Evolutionary conservation across 129 eudicot species (phyloP).

Genomic region (Oenanthe sinensis): DNA sequence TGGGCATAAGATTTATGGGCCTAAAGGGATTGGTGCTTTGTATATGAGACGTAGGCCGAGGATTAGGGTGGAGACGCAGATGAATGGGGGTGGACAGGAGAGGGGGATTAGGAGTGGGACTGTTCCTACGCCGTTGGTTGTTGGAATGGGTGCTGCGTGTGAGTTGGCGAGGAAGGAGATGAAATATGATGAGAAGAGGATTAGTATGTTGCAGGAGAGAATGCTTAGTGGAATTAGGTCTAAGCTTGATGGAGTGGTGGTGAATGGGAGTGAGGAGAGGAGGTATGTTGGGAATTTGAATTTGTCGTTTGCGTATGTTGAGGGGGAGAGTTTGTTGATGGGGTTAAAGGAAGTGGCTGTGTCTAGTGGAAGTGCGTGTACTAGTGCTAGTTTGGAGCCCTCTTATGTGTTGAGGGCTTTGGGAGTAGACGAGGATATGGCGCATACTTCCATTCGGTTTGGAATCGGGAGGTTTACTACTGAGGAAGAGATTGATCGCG

Average conservation of each 20-base stretch:
- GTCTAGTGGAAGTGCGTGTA: conserved; percentile 97
- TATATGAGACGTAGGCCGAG: conserved; percentile 87
- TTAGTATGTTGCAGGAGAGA: conserved; percentile 48
- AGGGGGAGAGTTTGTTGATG: conserved; percentile 97
- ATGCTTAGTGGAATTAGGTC: conserved; percentile 55
- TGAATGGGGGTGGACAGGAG: conserved; percentile 99
- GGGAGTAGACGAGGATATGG: conserved; percentile 99
- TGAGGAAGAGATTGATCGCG: conserved; percentile 86
- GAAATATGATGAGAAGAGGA: conserved; percentile 80
- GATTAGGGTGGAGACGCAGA: conserved; percentile 88
- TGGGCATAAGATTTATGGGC: conserved; percentile 92
- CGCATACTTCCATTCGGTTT: conserved; percentile 91
- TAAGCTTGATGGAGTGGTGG: conserved; percentile 78
- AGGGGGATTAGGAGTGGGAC: conserved; percentile 97
- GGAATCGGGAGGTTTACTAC: conserved; percentile 99
- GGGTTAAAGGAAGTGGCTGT: conserved; percentile 98
- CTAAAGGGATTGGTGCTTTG: conserved; percentile 88
- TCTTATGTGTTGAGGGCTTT: conserved; percentile 91
- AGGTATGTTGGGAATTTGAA: conserved; percentile 90
- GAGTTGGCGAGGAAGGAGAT: conserved; percentile 89
- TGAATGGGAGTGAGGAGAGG: conserved; percentile 77
- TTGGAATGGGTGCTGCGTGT: conserved; percentile 95
- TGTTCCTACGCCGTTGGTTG: conserved; percentile 91
- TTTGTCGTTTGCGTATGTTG: conserved; percentile 88
- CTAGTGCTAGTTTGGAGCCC: conserved; percentile 98